Evolutionary conservation across 2,329 filamentous ascomycete genomes (phyloP).

Genomic region (Colletotrichum camelliae): DNA sequence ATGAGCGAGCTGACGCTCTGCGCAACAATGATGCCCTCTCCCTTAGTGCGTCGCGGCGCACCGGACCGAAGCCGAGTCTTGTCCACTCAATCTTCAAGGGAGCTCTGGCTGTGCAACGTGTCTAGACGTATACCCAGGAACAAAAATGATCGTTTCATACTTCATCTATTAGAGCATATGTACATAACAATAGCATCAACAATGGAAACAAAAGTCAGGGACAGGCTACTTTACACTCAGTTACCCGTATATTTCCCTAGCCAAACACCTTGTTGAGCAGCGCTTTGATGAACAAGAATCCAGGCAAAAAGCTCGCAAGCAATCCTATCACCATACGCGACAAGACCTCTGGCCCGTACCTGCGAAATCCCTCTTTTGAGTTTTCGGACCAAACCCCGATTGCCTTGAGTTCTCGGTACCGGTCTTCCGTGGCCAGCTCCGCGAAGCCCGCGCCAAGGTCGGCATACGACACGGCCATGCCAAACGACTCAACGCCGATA

Average conservation of each 20-base stretch:
- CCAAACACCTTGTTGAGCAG: not conserved
- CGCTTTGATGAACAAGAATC: not conserved
- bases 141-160: not conserved
- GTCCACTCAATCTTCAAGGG: not conserved
- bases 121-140: not conserved
- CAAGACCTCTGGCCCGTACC: not conserved
- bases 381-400: not conserved
- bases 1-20: not conserved
- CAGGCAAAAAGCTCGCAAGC: constrained; percentile 5
- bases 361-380: not conserved
- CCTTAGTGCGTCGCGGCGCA: not conserved
- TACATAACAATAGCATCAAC: not conserved
- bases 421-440: not conserved
- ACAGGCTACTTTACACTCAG: not conserved
- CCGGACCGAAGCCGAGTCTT: not conserved
- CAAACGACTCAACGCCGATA: not conserved
- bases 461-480: not conserved
- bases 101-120: not conserved
- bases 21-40: constrained; percentile 1
- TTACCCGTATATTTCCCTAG: not conserved
- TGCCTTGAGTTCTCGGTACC: not conserved
- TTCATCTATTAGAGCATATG: not conserved
- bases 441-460: constrained; percentile 12
- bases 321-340: not conserved
- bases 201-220: not conserved